Evolutionary conservation across 495 filamentous ascomycete species (phyloP).

Genomic region (Daldinia bambusicola): DNA sequence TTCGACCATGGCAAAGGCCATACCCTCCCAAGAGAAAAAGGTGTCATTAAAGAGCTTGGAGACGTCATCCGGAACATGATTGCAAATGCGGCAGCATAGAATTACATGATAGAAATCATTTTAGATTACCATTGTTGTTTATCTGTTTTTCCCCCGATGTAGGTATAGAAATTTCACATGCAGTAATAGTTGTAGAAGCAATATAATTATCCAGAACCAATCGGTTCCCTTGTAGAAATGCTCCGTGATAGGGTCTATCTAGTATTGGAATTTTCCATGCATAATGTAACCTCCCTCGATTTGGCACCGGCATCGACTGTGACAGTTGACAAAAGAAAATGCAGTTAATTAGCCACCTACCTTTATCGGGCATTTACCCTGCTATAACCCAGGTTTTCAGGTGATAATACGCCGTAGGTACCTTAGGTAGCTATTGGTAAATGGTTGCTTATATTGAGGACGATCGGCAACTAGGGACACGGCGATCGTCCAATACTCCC

Average conservation of each 20-base stretch:
- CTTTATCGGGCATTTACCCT: conserved; percentile 18
- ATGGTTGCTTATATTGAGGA: conserved; percentile 41
- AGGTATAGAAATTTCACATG: conserved; percentile 1
- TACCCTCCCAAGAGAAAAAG: conserved; percentile 62
- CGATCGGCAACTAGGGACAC: conserved; percentile 41
- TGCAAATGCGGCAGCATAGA: conserved; percentile 38
- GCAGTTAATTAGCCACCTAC: conserved; percentile 12
- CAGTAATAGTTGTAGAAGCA: conserved; percentile 21
- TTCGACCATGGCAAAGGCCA: conserved; percentile 70
- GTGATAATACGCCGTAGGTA: conserved; percentile 1
- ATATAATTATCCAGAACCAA: conserved; percentile 12
- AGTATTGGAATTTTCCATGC: conserved; percentile 35
- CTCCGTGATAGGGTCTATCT: neutral
- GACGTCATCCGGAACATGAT: conserved; percentile 58
- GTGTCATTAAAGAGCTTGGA: conserved; percentile 61
- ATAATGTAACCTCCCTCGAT: conserved; percentile 32
- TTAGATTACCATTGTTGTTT: conserved; percentile 12
- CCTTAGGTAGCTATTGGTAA: conserved; percentile 37
- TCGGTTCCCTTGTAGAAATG: neutral
- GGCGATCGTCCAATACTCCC: conserved; percentile 44
- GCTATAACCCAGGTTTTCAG: neutral
- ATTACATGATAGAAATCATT: conserved; percentile 32
- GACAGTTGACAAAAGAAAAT: conserved; percentile 33
- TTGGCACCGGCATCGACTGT: conserved; percentile 15
- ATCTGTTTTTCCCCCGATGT: neutral